Evolutionary conservation across 2,329 filamentous ascomycete genomes (phyloP).

Genomic region (Berkeleyomyces basicola): DNA sequence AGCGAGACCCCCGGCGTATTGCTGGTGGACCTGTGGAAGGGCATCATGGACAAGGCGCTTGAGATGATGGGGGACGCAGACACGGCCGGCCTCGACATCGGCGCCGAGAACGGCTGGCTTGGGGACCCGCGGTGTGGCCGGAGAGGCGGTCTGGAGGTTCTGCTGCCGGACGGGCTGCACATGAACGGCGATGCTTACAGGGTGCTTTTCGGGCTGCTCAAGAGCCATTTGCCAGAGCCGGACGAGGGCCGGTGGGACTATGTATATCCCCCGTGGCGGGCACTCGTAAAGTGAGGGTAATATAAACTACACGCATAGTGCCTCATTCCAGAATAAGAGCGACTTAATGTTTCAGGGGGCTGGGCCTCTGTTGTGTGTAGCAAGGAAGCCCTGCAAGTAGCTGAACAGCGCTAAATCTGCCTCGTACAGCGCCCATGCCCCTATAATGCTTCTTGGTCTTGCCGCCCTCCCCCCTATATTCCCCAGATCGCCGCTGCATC

Average conservation of each 20-base stretch:
- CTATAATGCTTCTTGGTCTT: too few relatives aligned
- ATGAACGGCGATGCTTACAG: conserved; percentile 37
- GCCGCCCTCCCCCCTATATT: background rate
- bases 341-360: too few relatives aligned
- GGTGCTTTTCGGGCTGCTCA: conserved; percentile 33
- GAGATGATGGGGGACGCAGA: conserved; percentile 25
- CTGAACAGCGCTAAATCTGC: too few relatives aligned
- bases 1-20: conserved; percentile 48
- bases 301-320: too few relatives aligned
- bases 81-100: conserved; percentile 17
- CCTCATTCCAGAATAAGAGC: too few relatives aligned
- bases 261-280: conserved; percentile 33
- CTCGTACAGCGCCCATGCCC: too few relatives aligned
- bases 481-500: background rate
- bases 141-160: conserved; percentile 32
- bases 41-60: conserved; percentile 55
- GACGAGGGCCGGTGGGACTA: conserved; percentile 25
- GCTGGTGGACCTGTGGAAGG: conserved; percentile 65
- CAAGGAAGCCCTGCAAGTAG: too few relatives aligned
- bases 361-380: too few relatives aligned
- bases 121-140: conserved; percentile 34
- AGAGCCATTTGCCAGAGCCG: conserved; percentile 29
- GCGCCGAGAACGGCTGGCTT: conserved; percentile 36
- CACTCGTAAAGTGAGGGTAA: conserved; percentile 10
- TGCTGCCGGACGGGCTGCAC: conserved; percentile 43